A percentile compares a stretch with the other conserved stretches of the same genome.
phyloP scores from a whole-genome alignment of 306 rosid genomes.

The Dryas drummondii region DNA sequence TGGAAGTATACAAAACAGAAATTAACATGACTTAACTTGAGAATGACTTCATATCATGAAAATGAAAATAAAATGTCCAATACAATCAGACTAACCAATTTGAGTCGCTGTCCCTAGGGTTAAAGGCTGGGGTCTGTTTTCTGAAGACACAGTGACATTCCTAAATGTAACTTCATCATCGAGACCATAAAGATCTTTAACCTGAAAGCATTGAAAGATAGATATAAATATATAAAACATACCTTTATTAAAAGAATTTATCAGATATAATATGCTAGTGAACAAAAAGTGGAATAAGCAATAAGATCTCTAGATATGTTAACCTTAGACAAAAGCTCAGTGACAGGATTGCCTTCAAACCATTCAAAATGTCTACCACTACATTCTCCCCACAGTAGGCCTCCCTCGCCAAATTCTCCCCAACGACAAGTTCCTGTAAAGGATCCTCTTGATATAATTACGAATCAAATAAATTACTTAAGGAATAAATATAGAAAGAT shows the following conservation, averaged over 20 bases:
- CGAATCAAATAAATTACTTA: neutral
- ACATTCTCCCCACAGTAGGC: slow-evolving; percentile 96
- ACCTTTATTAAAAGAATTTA: neutral
- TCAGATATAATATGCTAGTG: neutral
- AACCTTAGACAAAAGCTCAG: slow-evolving; percentile 76
- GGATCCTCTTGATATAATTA: slow-evolving; percentile 10
- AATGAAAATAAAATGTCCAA: neutral
- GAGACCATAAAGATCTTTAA: slow-evolving; percentile 87
- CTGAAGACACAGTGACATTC: slow-evolving; percentile 66
- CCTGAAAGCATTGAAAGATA: slow-evolving; percentile 41
- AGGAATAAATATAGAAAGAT: neutral
- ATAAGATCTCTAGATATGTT: slow-evolving; percentile 14
- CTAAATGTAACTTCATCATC: slow-evolving; percentile 68
- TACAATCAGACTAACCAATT: slow-evolving; percentile 66
- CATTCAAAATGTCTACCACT: slow-evolving; percentile 83
- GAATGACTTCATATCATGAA: slow-evolving; percentile 4
- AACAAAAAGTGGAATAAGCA: slow-evolving; percentile 15
- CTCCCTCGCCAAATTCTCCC: slow-evolving; percentile 97
- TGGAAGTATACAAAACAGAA: slow-evolving; percentile 28
- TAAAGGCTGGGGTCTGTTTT: slow-evolving; percentile 71
- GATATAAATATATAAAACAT: neutral
- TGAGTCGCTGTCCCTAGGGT: slow-evolving; percentile 87
- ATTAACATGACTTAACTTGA: slow-evolving; percentile 2
- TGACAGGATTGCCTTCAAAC: slow-evolving; percentile 74
- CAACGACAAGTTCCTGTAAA: slow-evolving; percentile 73